These are phyloP conservation scores for Cystofilobasidium macerans DNA, from an alignment of 768 basidiomycete species.

Conservation along the genomic window DNA sequence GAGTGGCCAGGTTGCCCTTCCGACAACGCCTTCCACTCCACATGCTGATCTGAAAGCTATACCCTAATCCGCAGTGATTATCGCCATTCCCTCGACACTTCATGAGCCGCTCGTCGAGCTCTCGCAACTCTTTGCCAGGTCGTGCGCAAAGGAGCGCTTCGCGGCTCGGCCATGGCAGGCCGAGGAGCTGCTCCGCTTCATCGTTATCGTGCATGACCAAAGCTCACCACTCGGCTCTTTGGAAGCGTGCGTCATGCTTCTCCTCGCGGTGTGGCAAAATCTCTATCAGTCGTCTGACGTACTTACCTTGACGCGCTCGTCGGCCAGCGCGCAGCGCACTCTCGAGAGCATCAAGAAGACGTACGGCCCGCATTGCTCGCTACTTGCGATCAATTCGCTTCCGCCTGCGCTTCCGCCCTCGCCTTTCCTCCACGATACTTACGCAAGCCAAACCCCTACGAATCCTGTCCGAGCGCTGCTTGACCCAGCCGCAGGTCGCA, in stretches of 20 bases:
- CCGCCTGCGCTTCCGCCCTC: slow-evolving; percentile 9
- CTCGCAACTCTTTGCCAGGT: slow-evolving; percentile 29
- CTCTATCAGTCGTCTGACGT: not conserved
- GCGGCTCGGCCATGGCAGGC: slow-evolving; percentile 35
- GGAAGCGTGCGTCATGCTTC: slow-evolving; percentile 28
- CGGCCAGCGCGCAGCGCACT: slow-evolving; percentile 31
- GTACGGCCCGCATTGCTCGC: slow-evolving; percentile 24
- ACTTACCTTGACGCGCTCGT: not conserved
- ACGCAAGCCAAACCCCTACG: slow-evolving; percentile 1
- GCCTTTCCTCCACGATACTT: slow-evolving; percentile 17
- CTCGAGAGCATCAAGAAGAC: slow-evolving; percentile 35
- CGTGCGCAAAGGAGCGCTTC: slow-evolving; percentile 26
- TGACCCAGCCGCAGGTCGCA: not conserved
- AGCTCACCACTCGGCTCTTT: slow-evolving; percentile 30
- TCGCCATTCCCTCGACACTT: slow-evolving; percentile 34
- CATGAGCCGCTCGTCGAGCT: slow-evolving; percentile 34
- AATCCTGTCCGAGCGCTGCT: slow-evolving; percentile 9
- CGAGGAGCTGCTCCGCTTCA: slow-evolving; percentile 32
- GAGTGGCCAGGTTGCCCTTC: slow-evolving; percentile 2
- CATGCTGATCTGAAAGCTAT: not conserved
- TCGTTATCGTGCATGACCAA: slow-evolving; percentile 37
- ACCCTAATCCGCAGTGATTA: slow-evolving; percentile 27
- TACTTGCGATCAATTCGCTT: slow-evolving; percentile 22
- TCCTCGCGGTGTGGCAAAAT: not conserved
- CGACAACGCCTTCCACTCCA: not conserved